These are phyloP conservation scores for Pichia phayaonensis DNA, from an alignment of 805 yeast genomes.

Conservation along the genomic window DNA sequence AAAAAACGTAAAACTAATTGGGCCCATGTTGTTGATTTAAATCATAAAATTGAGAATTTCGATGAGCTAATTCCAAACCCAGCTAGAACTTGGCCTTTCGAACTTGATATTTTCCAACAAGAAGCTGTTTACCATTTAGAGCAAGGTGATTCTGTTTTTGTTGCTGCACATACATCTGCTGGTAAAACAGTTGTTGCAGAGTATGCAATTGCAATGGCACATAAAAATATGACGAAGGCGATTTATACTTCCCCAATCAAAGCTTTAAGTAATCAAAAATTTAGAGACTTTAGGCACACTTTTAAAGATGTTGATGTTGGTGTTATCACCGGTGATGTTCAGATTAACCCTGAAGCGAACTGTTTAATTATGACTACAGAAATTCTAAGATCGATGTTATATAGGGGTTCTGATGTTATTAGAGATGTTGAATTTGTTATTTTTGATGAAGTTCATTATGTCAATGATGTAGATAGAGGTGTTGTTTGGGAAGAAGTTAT, in stretches of 20 bases:
- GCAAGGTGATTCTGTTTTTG: conserved; percentile 97
- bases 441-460: conserved; percentile 96
- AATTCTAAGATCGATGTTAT: conserved; percentile 92
- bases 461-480: conserved; percentile 97
- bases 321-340: conserved; percentile 97
- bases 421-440: conserved; percentile 99
- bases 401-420: conserved; percentile 96
- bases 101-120: conserved; percentile 89
- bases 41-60: conserved; percentile 78
- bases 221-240: conserved; percentile 91
- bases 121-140: conserved; percentile 96
- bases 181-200: conserved; percentile 99
- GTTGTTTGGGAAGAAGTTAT: conserved; percentile 99
- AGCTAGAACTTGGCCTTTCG: conserved; percentile 93
- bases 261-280: conserved; percentile 90
- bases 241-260: conserved; percentile 96
- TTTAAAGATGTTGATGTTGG: conserved; percentile 91
- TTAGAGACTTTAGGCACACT: conserved; percentile 87
- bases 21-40: conserved; percentile 93
- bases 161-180: conserved; percentile 98
- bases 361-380: conserved; percentile 99
- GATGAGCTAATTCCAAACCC: conserved; percentile 84
- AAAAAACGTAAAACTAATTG: conserved; percentile 44
- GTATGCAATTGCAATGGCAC: conserved; percentile 95
- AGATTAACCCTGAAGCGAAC: conserved; percentile 96